Conservation (phyloP, 2,329 filamentous ascomycete species). For the Geosmithia morbida region DNA sequence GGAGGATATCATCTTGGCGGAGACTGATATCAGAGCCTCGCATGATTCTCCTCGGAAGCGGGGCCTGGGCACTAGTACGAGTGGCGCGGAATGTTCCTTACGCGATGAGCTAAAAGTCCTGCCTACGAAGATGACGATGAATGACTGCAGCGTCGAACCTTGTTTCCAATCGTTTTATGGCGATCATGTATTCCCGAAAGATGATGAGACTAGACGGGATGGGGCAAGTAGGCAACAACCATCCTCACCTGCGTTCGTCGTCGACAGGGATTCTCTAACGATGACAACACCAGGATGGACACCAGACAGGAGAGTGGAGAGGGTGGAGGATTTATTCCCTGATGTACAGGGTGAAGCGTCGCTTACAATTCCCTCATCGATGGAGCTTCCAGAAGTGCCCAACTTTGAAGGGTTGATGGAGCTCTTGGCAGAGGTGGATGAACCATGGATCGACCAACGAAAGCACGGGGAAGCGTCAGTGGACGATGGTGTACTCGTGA, state of each 20-base stretch:
- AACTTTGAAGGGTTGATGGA: not conserved
- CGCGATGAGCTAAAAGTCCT: not conserved
- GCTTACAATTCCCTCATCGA: not conserved
- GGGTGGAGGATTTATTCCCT: too few species aligned
- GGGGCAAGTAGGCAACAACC: not conserved
- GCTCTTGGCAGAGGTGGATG: not conserved
- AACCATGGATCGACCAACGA: constrained; percentile 6
- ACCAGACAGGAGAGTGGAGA: not conserved
- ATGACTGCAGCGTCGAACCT: not conserved
- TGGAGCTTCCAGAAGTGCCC: not conserved
- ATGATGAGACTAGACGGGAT: not conserved
- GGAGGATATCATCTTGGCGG: not conserved
- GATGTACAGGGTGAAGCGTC: not conserved
- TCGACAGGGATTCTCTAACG: not conserved
- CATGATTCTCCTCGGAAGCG: not conserved
- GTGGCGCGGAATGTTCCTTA: not conserved
- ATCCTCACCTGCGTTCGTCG: not conserved
- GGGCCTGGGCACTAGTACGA: not conserved
- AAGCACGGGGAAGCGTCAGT: constrained; percentile 15
- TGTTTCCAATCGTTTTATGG: not conserved
- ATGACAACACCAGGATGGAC: not conserved
- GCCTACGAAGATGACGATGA: not conserved
- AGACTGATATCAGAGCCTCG: not conserved
- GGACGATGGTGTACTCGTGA: constrained; percentile 10
- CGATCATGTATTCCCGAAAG: not conserved